Conservation (phyloP, 352 stramenopile species). For the Phytophthora litchii region DNA sequence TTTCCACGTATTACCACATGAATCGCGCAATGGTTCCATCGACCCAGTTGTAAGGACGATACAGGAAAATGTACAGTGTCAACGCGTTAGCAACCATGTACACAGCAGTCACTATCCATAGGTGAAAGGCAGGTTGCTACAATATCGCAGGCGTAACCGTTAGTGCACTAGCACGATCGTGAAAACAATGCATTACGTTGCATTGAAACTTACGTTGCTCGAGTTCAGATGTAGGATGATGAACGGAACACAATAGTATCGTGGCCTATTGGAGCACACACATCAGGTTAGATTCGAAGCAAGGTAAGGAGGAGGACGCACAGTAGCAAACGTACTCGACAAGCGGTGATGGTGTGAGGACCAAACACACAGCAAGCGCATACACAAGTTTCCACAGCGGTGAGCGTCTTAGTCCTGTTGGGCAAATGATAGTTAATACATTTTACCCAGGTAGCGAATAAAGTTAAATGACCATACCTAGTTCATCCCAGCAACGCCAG, state of each 20-base stretch:
- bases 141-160: conserved; percentile 9
- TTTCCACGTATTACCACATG: conserved; percentile 74
- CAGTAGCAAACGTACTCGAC: conserved; percentile 72
- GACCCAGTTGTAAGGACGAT: conserved; percentile 73
- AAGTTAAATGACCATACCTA: conserved; percentile 48
- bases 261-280: conserved; percentile 50
- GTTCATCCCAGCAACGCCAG: conserved; percentile 67
- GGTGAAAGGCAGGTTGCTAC: conserved; percentile 61
- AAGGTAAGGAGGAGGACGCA: background rate
- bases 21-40: conserved; percentile 82
- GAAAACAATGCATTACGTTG: background rate
- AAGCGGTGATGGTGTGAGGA: conserved; percentile 87
- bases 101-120: conserved; percentile 42
- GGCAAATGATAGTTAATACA: conserved; percentile 1
- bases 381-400: conserved; percentile 85
- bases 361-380: conserved; percentile 68
- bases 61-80: conserved; percentile 80
- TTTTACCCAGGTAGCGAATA: background rate
- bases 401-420: conserved; percentile 53
- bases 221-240: conserved; percentile 82
- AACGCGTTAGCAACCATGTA: conserved; percentile 68
- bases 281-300: conserved; percentile 5
- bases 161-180: conserved; percentile 4
- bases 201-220: conserved; percentile 48
- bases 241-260: conserved; percentile 85